Evolutionary conservation across 129 eudicot species (phyloP).

Genomic region (Erigeron canadensis): DNA sequence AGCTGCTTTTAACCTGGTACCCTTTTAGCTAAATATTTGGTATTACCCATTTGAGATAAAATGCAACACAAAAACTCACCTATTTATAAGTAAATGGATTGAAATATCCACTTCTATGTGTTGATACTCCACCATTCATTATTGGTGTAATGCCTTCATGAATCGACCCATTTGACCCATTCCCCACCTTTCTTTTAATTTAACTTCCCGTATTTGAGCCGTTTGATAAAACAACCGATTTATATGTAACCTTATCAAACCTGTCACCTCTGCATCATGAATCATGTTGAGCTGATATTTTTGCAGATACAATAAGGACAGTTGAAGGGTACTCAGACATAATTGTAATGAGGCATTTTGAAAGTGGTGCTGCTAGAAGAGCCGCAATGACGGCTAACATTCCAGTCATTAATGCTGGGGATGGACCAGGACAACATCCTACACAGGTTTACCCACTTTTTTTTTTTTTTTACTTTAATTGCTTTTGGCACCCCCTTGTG

Average conservation of each 20-base stretch:
- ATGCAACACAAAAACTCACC: not conserved
- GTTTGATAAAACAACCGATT: not conserved
- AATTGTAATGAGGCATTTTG: constrained; percentile 98
- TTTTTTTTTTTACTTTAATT: not conserved
- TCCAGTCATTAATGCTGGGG: constrained; percentile 97
- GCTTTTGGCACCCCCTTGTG: not conserved
- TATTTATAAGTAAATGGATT: not conserved
- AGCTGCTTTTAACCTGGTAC: too few relatives aligned
- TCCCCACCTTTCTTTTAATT: not conserved
- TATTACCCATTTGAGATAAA: too few relatives aligned
- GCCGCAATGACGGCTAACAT: constrained; percentile 84
- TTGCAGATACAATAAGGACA: constrained; percentile 85
- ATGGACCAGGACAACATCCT: constrained; percentile 99
- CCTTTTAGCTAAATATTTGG: too few relatives aligned
- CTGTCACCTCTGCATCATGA: not conserved
- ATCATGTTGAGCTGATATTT: constrained; percentile 22
- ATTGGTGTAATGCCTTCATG: too few relatives aligned
- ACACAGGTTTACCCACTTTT: constrained; percentile 54
- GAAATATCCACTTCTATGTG: not conserved
- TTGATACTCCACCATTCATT: too few relatives aligned
- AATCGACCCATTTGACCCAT: not conserved
- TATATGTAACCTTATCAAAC: not conserved
- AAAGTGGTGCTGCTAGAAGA: constrained; percentile 97
- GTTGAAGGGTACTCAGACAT: constrained; percentile 97
- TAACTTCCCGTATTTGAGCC: not conserved